Conservation (phyloP, 768 basidiomycete genomes). For the Rhodocollybia butyracea region DNA sequence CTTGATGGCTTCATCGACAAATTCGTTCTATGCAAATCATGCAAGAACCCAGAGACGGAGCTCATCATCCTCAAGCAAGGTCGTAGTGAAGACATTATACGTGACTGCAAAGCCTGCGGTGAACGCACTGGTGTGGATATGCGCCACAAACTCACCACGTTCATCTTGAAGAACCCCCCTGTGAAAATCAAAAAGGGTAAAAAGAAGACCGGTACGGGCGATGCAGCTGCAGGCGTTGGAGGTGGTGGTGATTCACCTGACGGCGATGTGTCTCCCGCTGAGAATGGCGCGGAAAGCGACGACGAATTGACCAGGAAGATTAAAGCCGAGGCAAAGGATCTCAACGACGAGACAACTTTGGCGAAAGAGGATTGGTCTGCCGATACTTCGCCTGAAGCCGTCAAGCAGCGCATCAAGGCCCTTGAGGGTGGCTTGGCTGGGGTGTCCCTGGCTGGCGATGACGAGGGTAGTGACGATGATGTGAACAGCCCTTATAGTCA, state of each 20-base stretch:
- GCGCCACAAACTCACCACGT: constrained; percentile 94
- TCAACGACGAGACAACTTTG: constrained; percentile 59
- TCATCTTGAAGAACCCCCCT: constrained; percentile 97
- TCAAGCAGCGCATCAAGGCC: constrained; percentile 75
- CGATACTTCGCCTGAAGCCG: constrained; percentile 89
- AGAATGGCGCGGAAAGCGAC: constrained; percentile 70
- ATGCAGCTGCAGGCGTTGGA: constrained; percentile 43
- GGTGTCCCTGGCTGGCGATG: constrained; percentile 48
- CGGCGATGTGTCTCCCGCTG: constrained; percentile 40
- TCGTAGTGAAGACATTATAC: constrained; percentile 77
- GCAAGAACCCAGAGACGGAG: constrained; percentile 99
- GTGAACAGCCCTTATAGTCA: constrained; percentile 81
- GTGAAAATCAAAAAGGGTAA: constrained; percentile 78
- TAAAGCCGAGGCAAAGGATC: constrained; percentile 81
- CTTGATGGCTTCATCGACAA: constrained; percentile 98
- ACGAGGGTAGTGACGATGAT: constrained; percentile 87
- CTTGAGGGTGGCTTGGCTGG: constrained; percentile 59
- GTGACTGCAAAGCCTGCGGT: constrained; percentile 99
- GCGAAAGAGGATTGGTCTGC: constrained; percentile 84
- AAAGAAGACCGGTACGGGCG: constrained; percentile 50
- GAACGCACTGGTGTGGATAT: constrained; percentile 90
- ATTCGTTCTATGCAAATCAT: constrained; percentile 93
- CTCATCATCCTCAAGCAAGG: constrained; percentile 86
- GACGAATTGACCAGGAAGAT: constrained; percentile 90
- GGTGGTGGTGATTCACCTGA: constrained; percentile 39